Evolutionary conservation across 768 basidiomycete species (phyloP).

Genomic region (Artomyces pyxidatus): DNA sequence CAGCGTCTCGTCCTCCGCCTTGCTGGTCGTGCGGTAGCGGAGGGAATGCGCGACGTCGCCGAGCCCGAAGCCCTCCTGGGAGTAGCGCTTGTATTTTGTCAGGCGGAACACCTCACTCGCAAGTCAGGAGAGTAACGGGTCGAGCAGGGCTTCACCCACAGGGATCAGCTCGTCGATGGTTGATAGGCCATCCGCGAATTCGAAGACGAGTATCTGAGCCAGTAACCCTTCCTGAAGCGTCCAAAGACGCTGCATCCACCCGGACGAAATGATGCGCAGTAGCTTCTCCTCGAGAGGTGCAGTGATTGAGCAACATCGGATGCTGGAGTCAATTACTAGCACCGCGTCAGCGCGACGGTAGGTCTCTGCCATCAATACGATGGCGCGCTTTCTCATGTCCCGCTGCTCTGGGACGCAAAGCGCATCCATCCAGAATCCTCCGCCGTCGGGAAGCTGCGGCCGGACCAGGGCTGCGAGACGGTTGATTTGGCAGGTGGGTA

Average conservation of each 20-base stretch:
- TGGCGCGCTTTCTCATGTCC: slow-evolving; percentile 3
- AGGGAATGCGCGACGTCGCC: too few species aligned
- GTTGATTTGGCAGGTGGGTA: slow-evolving; percentile 6
- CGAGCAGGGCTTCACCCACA: neutral
- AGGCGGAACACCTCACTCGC: neutral
- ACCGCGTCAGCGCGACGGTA: slow-evolving; percentile 6
- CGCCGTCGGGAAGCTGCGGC: slow-evolving; percentile 1
- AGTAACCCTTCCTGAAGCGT: neutral
- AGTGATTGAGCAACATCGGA: neutral
- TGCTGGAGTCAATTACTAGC: slow-evolving; percentile 8
- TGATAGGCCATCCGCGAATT: neutral
- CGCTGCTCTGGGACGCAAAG: slow-evolving; percentile 6
- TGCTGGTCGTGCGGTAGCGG: neutral
- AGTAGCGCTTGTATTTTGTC: neutral
- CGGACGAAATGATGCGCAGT: neutral
- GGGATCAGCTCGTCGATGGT: neutral
- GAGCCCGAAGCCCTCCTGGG: neutral
- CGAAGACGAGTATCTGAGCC: neutral
- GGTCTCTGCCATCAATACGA: slow-evolving; percentile 9
- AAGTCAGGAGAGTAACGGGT: neutral
- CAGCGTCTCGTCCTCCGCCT: neutral
- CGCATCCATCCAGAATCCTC: slow-evolving; percentile 11
- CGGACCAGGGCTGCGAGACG: neutral
- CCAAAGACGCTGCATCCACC: neutral
- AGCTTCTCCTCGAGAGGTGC: neutral